Base-by-base conservation (phyloP, 345 rosid genomes). In the Linum usitatissimum region DNA sequence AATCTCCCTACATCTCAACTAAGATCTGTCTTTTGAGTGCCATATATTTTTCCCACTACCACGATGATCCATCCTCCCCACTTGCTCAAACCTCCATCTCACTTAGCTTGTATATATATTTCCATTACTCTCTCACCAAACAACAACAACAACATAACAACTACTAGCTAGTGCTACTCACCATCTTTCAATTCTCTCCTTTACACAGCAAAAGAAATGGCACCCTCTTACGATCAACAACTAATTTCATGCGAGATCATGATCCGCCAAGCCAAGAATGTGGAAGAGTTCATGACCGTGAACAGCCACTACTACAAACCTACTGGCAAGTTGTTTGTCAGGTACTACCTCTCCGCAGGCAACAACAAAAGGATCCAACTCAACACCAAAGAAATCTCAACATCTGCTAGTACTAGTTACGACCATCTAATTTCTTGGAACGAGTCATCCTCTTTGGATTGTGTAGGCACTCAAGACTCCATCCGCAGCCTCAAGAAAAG, bases 211-310 rank as follows among this genome's bases (percentile, higher is more conserved):
- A 23, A 23, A 23, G 28, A 45, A 3, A 45, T 45, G 51, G 51
- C 59, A 18, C 19, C 59, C 14, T 28, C 13, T 55, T 1, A 28
- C 30, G 13, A 18, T 28, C 59, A 4, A 45, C 51, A 45, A 45
- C 51, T 6, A 15, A 10, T 45, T 13, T 45, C 51, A 10, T 86
- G 77, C 53, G 72, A 92, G 69, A 64, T 92, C 62, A 79, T 64
- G 61, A 77, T 92, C 75, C 21, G 74, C 49, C 77, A 83, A 75
- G 96, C 95, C 61, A 88, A 79, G 71, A 88, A 86, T 80, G 69
- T 77, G 53, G 80, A 80, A 13, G 51, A 45, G 51, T 45, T 45
- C 17, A 45, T 45, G 51, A 45, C 17, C 15, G 10, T 12, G 15
- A 45, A 45, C 51, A 45, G 10, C 13, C 10, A 10, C 39, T 4